Evolutionary conservation across 2,329 filamentous ascomycete species (phyloP).

Genomic region (Fusarium sp.): DNA sequence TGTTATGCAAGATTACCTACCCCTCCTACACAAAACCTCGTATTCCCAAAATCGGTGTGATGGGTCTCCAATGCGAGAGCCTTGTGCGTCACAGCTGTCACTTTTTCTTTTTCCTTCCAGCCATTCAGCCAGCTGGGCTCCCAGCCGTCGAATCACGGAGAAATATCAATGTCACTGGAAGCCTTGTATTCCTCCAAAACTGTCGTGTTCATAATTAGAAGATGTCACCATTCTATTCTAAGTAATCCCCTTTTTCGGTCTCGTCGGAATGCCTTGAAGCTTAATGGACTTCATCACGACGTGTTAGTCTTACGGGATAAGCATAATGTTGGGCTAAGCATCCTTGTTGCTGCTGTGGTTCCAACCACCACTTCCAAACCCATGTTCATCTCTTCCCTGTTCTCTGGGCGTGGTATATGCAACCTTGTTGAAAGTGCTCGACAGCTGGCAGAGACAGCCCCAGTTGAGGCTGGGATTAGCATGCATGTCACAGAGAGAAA

Average conservation of each 20-base stretch:
- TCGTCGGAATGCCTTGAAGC: not conserved
- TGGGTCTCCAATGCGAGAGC: not conserved
- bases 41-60: conserved; percentile 31
- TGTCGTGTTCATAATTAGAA: conserved; percentile 24
- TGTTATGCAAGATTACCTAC: not conserved
- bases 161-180: conserved; percentile 10
- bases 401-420: conserved; percentile 11
- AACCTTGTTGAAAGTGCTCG: conserved; percentile 5
- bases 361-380: conserved; percentile 9
- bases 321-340: conserved; percentile 24
- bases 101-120: not conserved
- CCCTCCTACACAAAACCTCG: conserved; percentile 22
- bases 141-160: conserved; percentile 30
- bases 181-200: not conserved
- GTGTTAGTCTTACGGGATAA: conserved; percentile 13
- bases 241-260: not conserved
- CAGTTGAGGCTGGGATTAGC: conserved; percentile 37
- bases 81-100: conserved; percentile 30
- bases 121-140: not conserved
- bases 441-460: conserved; percentile 30
- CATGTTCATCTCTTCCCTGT: conserved; percentile 8
- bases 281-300: not conserved
- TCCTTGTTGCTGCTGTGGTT: conserved; percentile 16
- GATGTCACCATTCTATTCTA: not conserved
- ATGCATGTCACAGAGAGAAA: conserved; percentile 31